These are phyloP conservation scores for Harringtonia aguacate DNA, from an alignment of 2,329 filamentous ascomycete species.

Conservation along the genomic window DNA sequence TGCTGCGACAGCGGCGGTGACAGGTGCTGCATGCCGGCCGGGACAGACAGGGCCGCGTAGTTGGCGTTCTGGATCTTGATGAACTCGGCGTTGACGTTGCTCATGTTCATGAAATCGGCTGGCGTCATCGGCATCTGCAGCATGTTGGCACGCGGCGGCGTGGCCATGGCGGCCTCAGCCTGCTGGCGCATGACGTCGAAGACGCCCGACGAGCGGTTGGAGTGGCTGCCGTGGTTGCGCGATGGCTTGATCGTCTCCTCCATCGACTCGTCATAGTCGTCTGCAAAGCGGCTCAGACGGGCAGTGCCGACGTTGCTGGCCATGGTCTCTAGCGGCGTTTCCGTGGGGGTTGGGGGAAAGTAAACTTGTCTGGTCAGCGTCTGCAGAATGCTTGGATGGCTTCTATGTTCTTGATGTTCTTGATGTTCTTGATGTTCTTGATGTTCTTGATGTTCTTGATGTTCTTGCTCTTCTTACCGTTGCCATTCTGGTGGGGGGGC, in stretches of 20 bases:
- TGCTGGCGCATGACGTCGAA: slow-evolving; percentile 50
- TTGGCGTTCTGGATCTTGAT: slow-evolving; percentile 20
- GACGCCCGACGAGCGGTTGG: slow-evolving; percentile 35
- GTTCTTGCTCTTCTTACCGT: slow-evolving; percentile 34
- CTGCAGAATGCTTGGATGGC: no score
- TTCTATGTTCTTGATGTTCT: no score
- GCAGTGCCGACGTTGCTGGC: slow-evolving; percentile 24
- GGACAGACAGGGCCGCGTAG: slow-evolving; percentile 21
- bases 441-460: neutral
- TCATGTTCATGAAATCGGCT: slow-evolving; percentile 42
- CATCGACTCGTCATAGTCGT: slow-evolving; percentile 55
- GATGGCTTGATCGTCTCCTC: slow-evolving; percentile 54
- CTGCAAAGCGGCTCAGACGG: slow-evolving; percentile 40
- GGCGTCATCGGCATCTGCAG: slow-evolving; percentile 42
- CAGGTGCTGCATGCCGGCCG: slow-evolving; percentile 25
- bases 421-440: neutral
- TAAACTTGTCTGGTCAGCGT: slow-evolving; percentile 34
- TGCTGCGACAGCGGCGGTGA: slow-evolving; percentile 39
- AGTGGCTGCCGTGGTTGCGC: slow-evolving; percentile 19
- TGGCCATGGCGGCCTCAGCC: slow-evolving; percentile 37
- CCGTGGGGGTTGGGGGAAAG: slow-evolving; percentile 56
- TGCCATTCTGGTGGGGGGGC: slow-evolving; percentile 48
- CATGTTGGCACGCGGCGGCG: slow-evolving; percentile 41
- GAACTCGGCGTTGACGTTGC: slow-evolving; percentile 22
- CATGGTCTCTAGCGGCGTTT: slow-evolving; percentile 44